A percentile compares a stretch with the other conserved stretches of the same genome.
phyloP scores from a whole-genome alignment of 257 asterid species.

The Gentiana straminea region DNA sequence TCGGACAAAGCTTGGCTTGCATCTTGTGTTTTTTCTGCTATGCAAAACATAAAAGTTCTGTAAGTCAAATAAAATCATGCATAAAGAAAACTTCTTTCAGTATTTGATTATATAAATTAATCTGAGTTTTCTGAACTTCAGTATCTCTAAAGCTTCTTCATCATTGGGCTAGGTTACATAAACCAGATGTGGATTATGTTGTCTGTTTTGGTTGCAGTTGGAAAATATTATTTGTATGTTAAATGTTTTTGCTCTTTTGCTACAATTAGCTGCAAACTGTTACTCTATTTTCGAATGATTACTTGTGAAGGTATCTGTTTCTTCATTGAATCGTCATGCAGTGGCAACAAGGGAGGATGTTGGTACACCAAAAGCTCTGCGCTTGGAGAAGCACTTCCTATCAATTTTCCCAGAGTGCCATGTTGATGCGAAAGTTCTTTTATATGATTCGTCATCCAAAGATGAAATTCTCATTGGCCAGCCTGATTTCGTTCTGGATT shows the following conservation, averaged over 20 bases:
- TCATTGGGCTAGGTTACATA: too few relatives aligned
- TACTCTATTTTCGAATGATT: background rate
- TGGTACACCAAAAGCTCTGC: constrained; percentile 77
- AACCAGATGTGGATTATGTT: too few relatives aligned
- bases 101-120: too few relatives aligned
- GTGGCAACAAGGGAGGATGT: constrained; percentile 96
- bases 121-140: too few relatives aligned
- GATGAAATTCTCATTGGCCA: constrained; percentile 85
- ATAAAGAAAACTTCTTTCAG: too few relatives aligned
- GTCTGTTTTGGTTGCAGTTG: too few relatives aligned
- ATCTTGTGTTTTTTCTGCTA: too few relatives aligned
- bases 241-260: background rate
- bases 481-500: constrained; percentile 86
- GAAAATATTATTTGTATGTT: background rate
- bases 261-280: background rate
- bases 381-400: constrained; percentile 77
- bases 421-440: constrained; percentile 68
- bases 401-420: constrained; percentile 85
- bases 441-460: constrained; percentile 79
- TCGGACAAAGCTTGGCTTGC: background rate
- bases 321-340: constrained; percentile 95
- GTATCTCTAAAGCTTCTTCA: too few relatives aligned
- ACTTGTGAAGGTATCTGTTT: constrained; percentile 69
- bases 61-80: too few relatives aligned
- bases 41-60: too few relatives aligned